A percentile compares a stretch with the other conserved stretches of the same genome.
phyloP scores from a whole-genome alignment of 2,329 filamentous ascomycete species.

The Pezicula rhizophila region DNA sequence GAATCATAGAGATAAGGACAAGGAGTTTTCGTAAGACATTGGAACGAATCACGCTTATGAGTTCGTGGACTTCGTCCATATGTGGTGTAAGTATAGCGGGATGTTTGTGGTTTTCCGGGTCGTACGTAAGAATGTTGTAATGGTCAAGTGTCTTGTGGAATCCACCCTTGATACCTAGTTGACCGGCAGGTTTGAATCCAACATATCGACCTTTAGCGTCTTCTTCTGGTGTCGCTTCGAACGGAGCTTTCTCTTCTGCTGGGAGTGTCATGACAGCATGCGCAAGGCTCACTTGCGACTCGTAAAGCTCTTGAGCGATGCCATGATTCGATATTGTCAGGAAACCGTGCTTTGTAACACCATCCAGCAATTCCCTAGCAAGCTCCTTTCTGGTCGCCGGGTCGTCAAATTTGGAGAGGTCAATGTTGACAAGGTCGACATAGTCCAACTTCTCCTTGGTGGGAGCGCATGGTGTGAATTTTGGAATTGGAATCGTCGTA shows the following conservation, averaged over 20 bases:
- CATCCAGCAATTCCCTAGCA: slow-evolving; percentile 24
- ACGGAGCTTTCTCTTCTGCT: slow-evolving; percentile 23
- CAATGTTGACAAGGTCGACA: slow-evolving; percentile 23
- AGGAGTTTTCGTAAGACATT: slow-evolving; percentile 29
- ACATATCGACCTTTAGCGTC: slow-evolving; percentile 24
- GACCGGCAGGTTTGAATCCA: slow-evolving; percentile 24
- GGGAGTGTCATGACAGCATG: slow-evolving; percentile 24
- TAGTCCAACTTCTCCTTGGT: slow-evolving; percentile 16
- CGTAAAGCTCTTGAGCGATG: slow-evolving; percentile 21
- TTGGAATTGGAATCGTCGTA: not conserved
- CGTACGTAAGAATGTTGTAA: slow-evolving; percentile 12
- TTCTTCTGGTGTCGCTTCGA: slow-evolving; percentile 27
- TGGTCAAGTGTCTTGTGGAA: slow-evolving; percentile 9
- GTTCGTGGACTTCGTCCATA: slow-evolving; percentile 19
- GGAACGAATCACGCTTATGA: slow-evolving; percentile 23
- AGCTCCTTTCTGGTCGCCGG: slow-evolving; percentile 22
- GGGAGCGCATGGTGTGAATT: not conserved
- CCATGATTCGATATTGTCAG: slow-evolving; percentile 23
- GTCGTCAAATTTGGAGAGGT: slow-evolving; percentile 24
- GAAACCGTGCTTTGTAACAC: slow-evolving; percentile 23
- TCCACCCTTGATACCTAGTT: slow-evolving; percentile 13
- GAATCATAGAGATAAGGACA: slow-evolving; percentile 32
- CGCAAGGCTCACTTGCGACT: slow-evolving; percentile 22
- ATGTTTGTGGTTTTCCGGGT: slow-evolving; percentile 21
- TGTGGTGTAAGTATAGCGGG: slow-evolving; percentile 16